Evolutionary conservation across 1,284 basidiomycete genomes (phyloP).

Genomic region (Quambalaria eucalypti): DNA sequence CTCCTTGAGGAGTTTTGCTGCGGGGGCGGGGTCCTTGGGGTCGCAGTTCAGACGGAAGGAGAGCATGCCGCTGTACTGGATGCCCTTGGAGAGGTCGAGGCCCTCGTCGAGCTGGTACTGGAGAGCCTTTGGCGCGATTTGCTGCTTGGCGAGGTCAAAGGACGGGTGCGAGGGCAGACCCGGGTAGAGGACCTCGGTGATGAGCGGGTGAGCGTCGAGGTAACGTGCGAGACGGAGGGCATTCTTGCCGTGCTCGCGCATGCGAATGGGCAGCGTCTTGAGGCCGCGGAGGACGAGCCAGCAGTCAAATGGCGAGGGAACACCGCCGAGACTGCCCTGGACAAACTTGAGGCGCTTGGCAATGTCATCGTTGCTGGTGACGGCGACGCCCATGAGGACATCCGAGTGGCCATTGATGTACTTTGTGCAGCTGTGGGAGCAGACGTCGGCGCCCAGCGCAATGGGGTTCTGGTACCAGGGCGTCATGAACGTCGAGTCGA

Average conservation of each 20-base stretch:
- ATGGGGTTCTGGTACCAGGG: slow-evolving; percentile 86
- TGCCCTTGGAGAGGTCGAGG: slow-evolving; percentile 10
- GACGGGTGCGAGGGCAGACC: slow-evolving; percentile 51
- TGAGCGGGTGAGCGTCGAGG: slow-evolving; percentile 54
- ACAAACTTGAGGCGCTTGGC: slow-evolving; percentile 58
- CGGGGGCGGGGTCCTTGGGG: slow-evolving; percentile 47
- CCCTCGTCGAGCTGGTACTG: not conserved
- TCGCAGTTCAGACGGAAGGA: slow-evolving; percentile 47
- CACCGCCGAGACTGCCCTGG: slow-evolving; percentile 81
- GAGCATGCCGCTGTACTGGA: slow-evolving; percentile 50
- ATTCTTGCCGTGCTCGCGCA: slow-evolving; percentile 76
- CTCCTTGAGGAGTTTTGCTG: slow-evolving; percentile 63
- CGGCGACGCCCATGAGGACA: slow-evolving; percentile 41
- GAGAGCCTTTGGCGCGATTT: slow-evolving; percentile 28
- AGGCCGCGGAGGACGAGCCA: slow-evolving; percentile 84
- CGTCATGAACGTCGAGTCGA: slow-evolving; percentile 56
- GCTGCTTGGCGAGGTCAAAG: slow-evolving; percentile 25
- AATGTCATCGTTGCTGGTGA: slow-evolving; percentile 29
- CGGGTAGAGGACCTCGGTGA: slow-evolving; percentile 76
- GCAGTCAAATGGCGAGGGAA: slow-evolving; percentile 78
- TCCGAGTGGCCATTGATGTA: slow-evolving; percentile 91
- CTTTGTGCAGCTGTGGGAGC: slow-evolving; percentile 62
- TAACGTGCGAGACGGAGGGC: slow-evolving; percentile 67
- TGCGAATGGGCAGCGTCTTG: slow-evolving; percentile 62
- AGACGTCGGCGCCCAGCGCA: slow-evolving; percentile 71